phyloP scores from a whole-genome alignment of 1,284 basidiomycete species.

The Chondrostereum purpureum region DNA sequence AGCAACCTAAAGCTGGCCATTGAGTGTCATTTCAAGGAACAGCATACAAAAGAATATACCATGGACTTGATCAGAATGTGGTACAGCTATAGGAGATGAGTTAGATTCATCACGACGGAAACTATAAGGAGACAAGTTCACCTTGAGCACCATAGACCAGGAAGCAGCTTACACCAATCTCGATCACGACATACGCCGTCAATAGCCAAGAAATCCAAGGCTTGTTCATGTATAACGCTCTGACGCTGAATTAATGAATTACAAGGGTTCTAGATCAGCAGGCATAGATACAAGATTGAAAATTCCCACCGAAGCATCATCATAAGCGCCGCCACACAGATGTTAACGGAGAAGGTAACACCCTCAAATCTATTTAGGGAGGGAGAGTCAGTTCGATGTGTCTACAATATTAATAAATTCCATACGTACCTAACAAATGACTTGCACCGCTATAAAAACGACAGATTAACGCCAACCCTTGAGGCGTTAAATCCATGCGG shows the following conservation, averaged over 20 bases:
- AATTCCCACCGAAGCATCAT: constrained; percentile 43
- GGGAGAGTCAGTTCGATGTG: too few relatives aligned
- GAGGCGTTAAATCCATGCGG: neutral
- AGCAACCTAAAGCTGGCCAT: constrained; percentile 38
- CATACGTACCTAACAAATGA: constrained; percentile 3
- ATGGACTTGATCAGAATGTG: constrained; percentile 25
- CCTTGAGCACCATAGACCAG: constrained; percentile 37
- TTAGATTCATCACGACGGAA: neutral
- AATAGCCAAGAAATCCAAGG: constrained; percentile 30
- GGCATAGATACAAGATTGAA: neutral
- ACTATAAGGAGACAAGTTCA: constrained; percentile 17
- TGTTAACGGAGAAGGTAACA: constrained; percentile 39
- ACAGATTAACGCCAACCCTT: neutral
- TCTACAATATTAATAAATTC: too few relatives aligned
- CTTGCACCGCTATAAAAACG: neutral
- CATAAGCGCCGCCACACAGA: constrained; percentile 44
- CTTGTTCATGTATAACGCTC: constrained; percentile 37
- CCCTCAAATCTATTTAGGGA: constrained; percentile 50
- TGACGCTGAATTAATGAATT: constrained; percentile 24
- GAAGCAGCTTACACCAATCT: constrained; percentile 41
- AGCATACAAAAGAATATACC: neutral
- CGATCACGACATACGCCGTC: constrained; percentile 28
- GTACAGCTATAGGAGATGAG: constrained; percentile 24
- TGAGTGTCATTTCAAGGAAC: neutral
- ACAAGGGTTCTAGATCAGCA: neutral